Evolutionary conservation across 108 stramenopile species (phyloP).

Genomic region (Asterionellopsis glacialis): DNA sequence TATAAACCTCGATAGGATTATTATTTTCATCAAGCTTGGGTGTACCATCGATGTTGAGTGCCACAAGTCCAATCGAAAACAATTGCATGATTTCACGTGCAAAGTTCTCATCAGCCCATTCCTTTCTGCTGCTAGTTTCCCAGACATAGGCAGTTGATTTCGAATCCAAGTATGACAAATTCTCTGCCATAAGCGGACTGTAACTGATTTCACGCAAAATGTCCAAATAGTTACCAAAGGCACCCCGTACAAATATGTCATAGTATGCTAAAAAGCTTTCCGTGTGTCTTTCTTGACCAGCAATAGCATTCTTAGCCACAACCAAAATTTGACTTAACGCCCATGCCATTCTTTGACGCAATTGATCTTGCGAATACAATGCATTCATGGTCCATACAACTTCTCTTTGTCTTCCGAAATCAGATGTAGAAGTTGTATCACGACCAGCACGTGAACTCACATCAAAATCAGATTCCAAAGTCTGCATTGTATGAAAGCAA

Average conservation of each 20-base stretch:
- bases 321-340: conserved; percentile 67
- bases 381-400: conserved; percentile 49
- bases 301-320: conserved; percentile 8
- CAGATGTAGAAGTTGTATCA: not conserved
- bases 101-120: conserved; percentile 48
- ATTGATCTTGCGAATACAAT: conserved; percentile 58
- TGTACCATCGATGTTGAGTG: conserved; percentile 64
- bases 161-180: conserved; percentile 41
- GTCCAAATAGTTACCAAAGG: conserved; percentile 76
- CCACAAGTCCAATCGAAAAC: conserved; percentile 58
- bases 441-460: too few relatives aligned
- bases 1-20: conserved; percentile 41
- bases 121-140: not conserved
- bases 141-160: conserved; percentile 38
- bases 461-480: too few relatives aligned
- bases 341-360: conserved; percentile 73
- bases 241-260: conserved; percentile 68
- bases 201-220: conserved; percentile 63
- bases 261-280: conserved; percentile 16
- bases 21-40: conserved; percentile 26
- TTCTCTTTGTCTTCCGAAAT: conserved; percentile 14
- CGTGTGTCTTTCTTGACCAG: not conserved
- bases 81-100: conserved; percentile 69
- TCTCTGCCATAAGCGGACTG: conserved; percentile 65
- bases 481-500: too few relatives aligned